Conservation (phyloP, 805 yeast species). For the Metschnikowia aberdeeniae region DNA sequence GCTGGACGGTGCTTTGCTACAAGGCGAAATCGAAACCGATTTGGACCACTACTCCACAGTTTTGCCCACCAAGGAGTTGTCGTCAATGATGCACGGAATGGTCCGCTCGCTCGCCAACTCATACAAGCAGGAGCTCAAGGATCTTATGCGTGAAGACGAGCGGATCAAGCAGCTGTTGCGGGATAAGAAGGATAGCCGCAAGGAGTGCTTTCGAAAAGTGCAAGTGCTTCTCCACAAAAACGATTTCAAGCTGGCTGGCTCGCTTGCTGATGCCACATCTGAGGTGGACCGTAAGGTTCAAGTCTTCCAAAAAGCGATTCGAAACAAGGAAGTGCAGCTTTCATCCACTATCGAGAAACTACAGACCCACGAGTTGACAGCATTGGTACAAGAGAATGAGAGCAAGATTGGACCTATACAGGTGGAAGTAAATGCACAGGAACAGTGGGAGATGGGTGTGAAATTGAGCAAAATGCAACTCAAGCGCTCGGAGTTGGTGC, state of each 20-base stretch:
- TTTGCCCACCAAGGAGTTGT: constrained; percentile 32
- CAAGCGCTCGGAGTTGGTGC: constrained; percentile 39
- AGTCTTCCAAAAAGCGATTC: constrained; percentile 7
- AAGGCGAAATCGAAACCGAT: constrained; percentile 10
- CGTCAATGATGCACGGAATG: constrained; percentile 35
- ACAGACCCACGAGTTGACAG: constrained; percentile 45
- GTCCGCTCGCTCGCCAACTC: constrained; percentile 48
- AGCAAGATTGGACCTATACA: constrained; percentile 1
- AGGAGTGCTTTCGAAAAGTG: constrained; percentile 23
- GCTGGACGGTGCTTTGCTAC: constrained; percentile 9
- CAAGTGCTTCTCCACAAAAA: constrained; percentile 27
- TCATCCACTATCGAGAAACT: constrained; percentile 10
- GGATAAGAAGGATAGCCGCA: constrained; percentile 46
- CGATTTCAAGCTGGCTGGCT: constrained; percentile 24
- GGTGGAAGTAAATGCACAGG: not conserved
- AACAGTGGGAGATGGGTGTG: constrained; percentile 13
- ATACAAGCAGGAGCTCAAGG: constrained; percentile 51
- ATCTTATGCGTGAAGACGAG: constrained; percentile 25
- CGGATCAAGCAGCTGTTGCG: constrained; percentile 38
- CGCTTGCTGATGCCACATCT: constrained; percentile 26
- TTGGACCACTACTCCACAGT: not conserved
- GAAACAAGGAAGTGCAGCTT: constrained; percentile 12
- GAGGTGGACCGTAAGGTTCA: constrained; percentile 19
- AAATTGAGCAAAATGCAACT: constrained; percentile 50
- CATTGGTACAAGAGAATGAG: constrained; percentile 37